Percentiles rank a stretch among this genome's conserved stretches.
These are phyloP conservation scores for Plasmodium yoelii DNA, from an alignment of 169 alveolate genomes.

Conservation along the genomic window DNA sequence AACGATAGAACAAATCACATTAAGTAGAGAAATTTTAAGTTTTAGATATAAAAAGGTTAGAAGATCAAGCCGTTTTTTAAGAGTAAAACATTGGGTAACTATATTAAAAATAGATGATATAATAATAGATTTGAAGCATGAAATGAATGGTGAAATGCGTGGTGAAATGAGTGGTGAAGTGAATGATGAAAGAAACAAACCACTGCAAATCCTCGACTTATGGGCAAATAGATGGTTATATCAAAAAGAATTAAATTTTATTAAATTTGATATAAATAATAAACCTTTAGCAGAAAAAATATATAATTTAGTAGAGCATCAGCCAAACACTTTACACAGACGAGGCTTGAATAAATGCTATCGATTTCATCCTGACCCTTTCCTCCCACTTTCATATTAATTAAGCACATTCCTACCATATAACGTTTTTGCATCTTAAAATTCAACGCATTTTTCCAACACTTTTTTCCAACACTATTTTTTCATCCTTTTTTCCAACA, in stretches of 20 bases:
- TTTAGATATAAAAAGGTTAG: conserved; percentile 88
- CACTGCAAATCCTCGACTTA: conserved; percentile 84
- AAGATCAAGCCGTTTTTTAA: conserved; percentile 87
- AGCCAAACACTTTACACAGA: conserved; percentile 82
- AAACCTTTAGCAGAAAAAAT: conserved; percentile 76
- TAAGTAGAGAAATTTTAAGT: conserved; percentile 89
- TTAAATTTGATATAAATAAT: conserved; percentile 64
- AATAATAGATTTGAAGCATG: conserved; percentile 78
- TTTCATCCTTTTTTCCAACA: no score
- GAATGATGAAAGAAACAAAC: conserved; percentile 79
- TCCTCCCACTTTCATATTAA: conserved; percentile 29
- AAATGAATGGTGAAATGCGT: conserved; percentile 76
- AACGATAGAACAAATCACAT: conserved; percentile 90
- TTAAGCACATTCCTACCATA: no score
- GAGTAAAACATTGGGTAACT: conserved; percentile 91
- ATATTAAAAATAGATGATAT: conserved; percentile 86
- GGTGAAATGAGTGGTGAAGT: no score
- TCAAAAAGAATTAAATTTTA: conserved; percentile 86
- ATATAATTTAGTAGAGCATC: conserved; percentile 80
- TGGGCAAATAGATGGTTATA: conserved; percentile 92
- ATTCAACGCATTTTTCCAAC: no score
- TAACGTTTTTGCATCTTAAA: no score
- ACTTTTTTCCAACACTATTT: no score
- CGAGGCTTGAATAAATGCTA: conserved; percentile 82
- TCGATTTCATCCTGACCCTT: conserved; percentile 76